Evolutionary conservation across 257 asterid genomes (phyloP).

Genomic region (Nicotiana tomentosiformis): DNA sequence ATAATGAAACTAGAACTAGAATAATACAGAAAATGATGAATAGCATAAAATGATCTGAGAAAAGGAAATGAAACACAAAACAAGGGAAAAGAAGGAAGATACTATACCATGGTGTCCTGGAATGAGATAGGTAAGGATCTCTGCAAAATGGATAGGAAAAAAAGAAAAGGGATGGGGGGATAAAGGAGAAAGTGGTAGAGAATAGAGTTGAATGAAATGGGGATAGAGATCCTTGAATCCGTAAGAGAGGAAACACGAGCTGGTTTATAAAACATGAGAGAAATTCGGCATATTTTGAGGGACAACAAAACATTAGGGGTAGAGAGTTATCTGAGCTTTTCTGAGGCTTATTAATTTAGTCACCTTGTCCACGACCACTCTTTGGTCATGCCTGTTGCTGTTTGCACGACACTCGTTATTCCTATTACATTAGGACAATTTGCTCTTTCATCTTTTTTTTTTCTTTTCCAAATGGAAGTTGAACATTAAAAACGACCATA

Average conservation of each 20-base stretch:
- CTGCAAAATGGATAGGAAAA: background rate
- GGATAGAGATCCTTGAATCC: constrained; percentile 35
- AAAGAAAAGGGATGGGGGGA: background rate
- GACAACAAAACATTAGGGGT: constrained; percentile 26
- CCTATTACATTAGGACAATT: background rate
- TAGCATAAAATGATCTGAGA: background rate
- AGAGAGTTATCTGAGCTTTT: constrained; percentile 23
- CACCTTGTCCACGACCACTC: constrained; percentile 31
- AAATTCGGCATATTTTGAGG: constrained; percentile 33
- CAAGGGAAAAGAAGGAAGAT: background rate
- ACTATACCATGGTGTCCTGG: background rate
- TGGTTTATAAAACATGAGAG: constrained; percentile 31
- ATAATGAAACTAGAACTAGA: background rate
- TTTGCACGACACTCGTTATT: constrained; percentile 2
- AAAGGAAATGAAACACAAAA: background rate
- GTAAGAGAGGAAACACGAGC: constrained; percentile 7
- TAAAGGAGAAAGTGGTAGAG: constrained; percentile 14
- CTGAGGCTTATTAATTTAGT: background rate
- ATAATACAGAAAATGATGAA: background rate
- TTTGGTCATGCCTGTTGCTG: constrained; percentile 6
- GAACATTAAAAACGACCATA: too few relatives aligned
- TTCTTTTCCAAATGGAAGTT: too few relatives aligned
- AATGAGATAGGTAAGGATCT: constrained; percentile 1
- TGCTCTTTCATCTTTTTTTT: background rate
- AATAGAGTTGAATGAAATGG: constrained; percentile 10